A percentile compares a stretch with the other conserved stretches of the same genome.
phyloP scores from a whole-genome alignment of 2,329 filamentous ascomycete species.

The Neofusicoccum ribis region DNA sequence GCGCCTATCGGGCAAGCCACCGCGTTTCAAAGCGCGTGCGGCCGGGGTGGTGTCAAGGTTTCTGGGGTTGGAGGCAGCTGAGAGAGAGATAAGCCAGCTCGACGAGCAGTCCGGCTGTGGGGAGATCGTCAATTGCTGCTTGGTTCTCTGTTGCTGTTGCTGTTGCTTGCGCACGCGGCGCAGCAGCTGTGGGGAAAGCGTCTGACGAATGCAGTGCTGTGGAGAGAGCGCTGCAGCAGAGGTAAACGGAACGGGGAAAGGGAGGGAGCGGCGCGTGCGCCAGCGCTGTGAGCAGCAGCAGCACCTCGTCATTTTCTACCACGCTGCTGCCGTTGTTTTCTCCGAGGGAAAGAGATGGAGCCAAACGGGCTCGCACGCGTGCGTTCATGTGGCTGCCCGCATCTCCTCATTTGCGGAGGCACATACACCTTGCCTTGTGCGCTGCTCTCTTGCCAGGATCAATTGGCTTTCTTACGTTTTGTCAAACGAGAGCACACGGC shows the following conservation, averaged over 20 bases:
- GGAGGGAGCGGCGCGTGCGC: too few relatives aligned
- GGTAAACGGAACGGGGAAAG: neutral
- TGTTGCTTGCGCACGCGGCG: too few relatives aligned
- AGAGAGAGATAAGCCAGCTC: too few relatives aligned
- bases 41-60: neutral
- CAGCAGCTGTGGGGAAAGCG: too few relatives aligned
- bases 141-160: too few relatives aligned
- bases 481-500: neutral
- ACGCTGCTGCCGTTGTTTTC: neutral
- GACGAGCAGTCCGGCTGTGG: too few relatives aligned
- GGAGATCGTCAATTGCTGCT: too few relatives aligned
- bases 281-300: neutral
- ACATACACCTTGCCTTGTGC: neutral
- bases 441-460: neutral
- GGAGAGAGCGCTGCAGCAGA: too few relatives aligned
- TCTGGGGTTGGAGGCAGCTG: too few relatives aligned
- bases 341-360: neutral
- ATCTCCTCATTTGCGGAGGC: slow-evolving; percentile 2
- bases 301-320: neutral
- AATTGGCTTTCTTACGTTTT: neutral
- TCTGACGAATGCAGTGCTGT: too few relatives aligned
- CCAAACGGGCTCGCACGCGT: neutral
- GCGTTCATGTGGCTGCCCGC: neutral
- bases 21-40: slow-evolving; percentile 1
- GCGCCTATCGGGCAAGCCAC: slow-evolving; percentile 7